These are phyloP conservation scores for Gaeumannomyces tritici DNA, from an alignment of 2,329 filamentous ascomycete species.

Conservation along the genomic window DNA sequence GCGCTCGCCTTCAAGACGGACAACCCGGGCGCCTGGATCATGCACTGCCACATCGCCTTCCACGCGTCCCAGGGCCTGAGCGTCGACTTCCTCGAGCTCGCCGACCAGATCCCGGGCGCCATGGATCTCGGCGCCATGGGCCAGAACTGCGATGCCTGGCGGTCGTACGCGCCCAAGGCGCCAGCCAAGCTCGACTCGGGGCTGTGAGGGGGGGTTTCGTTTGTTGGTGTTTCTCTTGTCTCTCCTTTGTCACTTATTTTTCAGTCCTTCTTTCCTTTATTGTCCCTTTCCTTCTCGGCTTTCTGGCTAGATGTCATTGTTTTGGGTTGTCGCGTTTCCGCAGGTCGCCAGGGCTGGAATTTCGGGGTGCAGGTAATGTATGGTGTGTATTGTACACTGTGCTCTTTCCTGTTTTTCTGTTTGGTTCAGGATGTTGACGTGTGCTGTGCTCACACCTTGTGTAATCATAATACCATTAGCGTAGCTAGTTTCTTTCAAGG, in stretches of 20 bases:
- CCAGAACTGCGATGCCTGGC: conserved; percentile 8
- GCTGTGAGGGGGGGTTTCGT: neutral
- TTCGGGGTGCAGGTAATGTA: neutral
- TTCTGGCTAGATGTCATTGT: neutral
- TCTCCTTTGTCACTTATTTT: neutral
- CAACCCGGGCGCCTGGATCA: conserved; percentile 40
- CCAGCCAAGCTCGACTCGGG: conserved; percentile 9
- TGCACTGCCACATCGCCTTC: conserved; percentile 41
- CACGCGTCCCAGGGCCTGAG: conserved; percentile 38
- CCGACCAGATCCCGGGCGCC: conserved; percentile 5
- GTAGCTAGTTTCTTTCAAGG: neutral
- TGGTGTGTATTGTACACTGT: neutral
- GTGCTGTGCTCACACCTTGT: neutral
- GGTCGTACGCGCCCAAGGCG: conserved; percentile 9
- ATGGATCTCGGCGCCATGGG: conserved; percentile 6
- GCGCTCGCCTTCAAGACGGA: conserved; percentile 37
- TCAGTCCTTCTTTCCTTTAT: neutral
- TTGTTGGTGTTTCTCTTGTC: neutral
- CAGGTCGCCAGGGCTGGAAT: too few species aligned
- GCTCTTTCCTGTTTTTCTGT: neutral
- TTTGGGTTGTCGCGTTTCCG: neutral
- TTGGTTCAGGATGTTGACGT: neutral
- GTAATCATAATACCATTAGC: neutral
- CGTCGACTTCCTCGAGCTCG: conserved; percentile 38
- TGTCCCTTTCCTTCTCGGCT: neutral